A percentile compares a stretch with the other conserved stretches of the same genome.
phyloP scores from a whole-genome alignment of 2,329 filamentous ascomycete genomes.

The Sarocladium kiliense region DNA sequence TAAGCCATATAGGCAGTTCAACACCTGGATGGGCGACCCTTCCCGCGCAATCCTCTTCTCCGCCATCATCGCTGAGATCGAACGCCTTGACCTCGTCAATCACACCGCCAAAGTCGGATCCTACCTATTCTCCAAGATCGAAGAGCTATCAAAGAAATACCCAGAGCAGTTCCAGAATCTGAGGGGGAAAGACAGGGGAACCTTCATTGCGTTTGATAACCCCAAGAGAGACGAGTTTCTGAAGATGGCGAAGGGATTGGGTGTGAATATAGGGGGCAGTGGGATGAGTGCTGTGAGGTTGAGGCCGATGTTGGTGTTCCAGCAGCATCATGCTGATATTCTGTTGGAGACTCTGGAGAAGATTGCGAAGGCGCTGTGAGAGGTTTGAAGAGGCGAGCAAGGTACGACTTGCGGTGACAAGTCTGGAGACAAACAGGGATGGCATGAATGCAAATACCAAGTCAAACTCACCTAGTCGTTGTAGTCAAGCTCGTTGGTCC shows the following conservation, averaged over 20 bases:
- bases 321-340: constrained; percentile 85
- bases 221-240: constrained; percentile 76
- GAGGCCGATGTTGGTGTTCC: constrained; percentile 87
- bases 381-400: too few relatives aligned
- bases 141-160: constrained; percentile 62
- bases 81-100: constrained; percentile 69
- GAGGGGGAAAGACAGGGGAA: constrained; percentile 81
- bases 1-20: constrained; percentile 94
- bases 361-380: constrained; percentile 48
- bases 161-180: constrained; percentile 78
- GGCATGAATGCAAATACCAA: too few relatives aligned
- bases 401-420: too few relatives aligned
- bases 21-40: constrained; percentile 96
- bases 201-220: constrained; percentile 89
- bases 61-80: constrained; percentile 77
- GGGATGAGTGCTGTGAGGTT: constrained; percentile 72
- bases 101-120: constrained; percentile 73
- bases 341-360: constrained; percentile 75
- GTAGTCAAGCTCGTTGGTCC: too few relatives aligned
- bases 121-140: constrained; percentile 70
- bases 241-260: constrained; percentile 69
- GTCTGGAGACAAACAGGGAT: too few relatives aligned
- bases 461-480: too few relatives aligned
- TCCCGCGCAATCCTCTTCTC: constrained; percentile 80
- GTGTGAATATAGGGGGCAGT: constrained; percentile 83